Evolutionary conservation across 2,329 filamentous ascomycete species (phyloP), one percentile per base, ranked within the genome.

Genomic region (Diatrype stigma): DNA sequence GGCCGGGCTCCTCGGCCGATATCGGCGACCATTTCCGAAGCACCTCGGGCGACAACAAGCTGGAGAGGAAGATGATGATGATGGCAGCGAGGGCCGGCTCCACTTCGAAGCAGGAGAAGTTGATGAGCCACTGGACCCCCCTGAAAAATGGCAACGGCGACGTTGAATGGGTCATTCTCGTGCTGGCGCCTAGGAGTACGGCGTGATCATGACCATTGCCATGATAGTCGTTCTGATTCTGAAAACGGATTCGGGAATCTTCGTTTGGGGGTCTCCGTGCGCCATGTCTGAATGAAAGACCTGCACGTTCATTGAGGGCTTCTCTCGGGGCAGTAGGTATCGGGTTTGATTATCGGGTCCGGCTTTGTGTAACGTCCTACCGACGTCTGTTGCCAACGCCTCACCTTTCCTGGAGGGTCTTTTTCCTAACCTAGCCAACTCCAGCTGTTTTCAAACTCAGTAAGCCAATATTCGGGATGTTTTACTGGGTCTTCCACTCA

Each of bases 121-220:
- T 68, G 14, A 58, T 64, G 23, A 64, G 63, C 38, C 66, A 67
- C 46, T 71, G 69, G 69, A 65, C 67, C 22, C 67, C 69, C 22
- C 51, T 71, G 44, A 67, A 65, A 51, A 63, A 69, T 49, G 60
- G 32, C 0, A 60, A 64, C 16, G 68, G 68, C 1, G 44, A 53
- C 8, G 56, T 69, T 11, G 63, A 61, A 4, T 69, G 63, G 61
- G 66, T 70, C 22, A 60, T 71, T 28, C 50, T 71, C 38, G 58
- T 68, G 1, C 42, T 72, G 28, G 61, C 57, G 35, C 64, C 66
- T 3, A n/a, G 22, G 19, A 22, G 44, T 14, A 16, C 21, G 12
- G 16, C 22, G 11, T 44, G 40, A 44, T 44, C 40, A 46, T 34
- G n/a, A 37, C 6, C 12, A 7, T 14, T 37, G 12, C 4, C n/a